phyloP scores from a whole-genome alignment of 176 grass and related monocot genomes.

The Cymbopogon citratus region DNA sequence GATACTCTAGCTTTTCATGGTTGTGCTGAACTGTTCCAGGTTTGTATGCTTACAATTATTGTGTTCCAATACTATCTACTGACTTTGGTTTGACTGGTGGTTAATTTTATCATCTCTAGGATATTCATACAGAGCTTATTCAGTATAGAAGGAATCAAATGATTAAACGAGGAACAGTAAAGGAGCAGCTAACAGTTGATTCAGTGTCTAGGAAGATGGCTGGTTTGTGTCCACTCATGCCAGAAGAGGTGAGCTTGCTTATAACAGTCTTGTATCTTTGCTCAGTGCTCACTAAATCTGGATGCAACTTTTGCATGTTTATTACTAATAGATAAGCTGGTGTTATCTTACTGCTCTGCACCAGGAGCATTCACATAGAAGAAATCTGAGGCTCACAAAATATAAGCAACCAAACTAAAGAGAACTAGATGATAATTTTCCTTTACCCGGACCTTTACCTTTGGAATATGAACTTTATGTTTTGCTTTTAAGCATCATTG shows the following conservation, averaged over 20 bases:
- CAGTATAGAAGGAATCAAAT: constrained; percentile 92
- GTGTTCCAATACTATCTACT: constrained; percentile 7
- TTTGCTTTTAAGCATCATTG: no score
- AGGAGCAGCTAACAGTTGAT: constrained; percentile 75
- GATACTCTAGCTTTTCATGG: constrained; percentile 98
- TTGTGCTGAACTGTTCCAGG: constrained; percentile 96
- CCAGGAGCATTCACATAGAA: background rate
- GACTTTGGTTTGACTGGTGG: constrained; percentile 28
- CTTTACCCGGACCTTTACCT: no score
- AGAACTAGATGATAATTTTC: no score
- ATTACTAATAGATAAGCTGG: background rate
- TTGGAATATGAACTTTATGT: no score
- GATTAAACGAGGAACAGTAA: constrained; percentile 69
- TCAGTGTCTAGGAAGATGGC: constrained; percentile 75
- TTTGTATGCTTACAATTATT: constrained; percentile 33
- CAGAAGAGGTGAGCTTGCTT: constrained; percentile 77
- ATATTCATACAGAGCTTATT: constrained; percentile 94
- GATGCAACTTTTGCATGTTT: background rate
- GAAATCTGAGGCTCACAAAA: constrained; percentile 19
- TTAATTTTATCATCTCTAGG: constrained; percentile 52
- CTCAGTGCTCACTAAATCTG: constrained; percentile 2
- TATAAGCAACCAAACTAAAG: no score
- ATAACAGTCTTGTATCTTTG: constrained; percentile 3
- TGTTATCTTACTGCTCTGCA: background rate
- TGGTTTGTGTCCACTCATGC: constrained; percentile 92